Base-by-base conservation (phyloP, 1,284 basidiomycete genomes). In the Cystobasidiaceae sp. region DNA sequence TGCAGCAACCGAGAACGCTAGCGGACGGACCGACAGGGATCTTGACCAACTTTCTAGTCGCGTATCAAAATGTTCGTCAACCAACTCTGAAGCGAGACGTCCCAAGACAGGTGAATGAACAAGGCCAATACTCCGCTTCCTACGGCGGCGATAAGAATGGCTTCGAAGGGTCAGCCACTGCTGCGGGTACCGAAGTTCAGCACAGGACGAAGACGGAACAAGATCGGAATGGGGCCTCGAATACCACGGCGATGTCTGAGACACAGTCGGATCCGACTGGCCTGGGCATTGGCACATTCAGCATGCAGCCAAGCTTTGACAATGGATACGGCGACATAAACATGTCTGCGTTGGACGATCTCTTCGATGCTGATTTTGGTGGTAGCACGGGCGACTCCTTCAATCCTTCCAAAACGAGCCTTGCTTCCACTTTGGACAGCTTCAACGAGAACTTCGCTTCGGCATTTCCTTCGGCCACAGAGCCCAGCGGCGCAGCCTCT, bases 311-410 rank as follows among this genome's bases (percentile, higher is more conserved):
- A 4, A 51, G 23, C 34, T 55, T 64, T 32, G 51, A 48, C n/a
- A 34, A 41, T 25, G 46, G 49, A 8, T 55, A 64, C 41, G 61
- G 61, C 23, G 61, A 56, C 34, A 32, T 64, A 11, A 49, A 54
- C 33, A 21, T 64, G 17, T 64, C 61, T 21, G 61, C 61, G 19
- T 27, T 64, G 8, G 61, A 64, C 44, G 61, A 64, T 17, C 13
- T 64, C 17, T 64, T 64, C 45, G 61, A 64, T 23, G 43, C 21
- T 28, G 60, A 62, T 23, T 56, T 56, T 21, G 39, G 33, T 13
- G 34, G 39, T 1, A 56, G 15, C 30, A 30, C n/a, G 4, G 54
- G 8, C 19, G 21, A 41, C 23, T 34, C 25, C 23, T 8, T 30
- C 11, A 33, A 51, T 33, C 21, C 13, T 23, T 19, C 27, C 13